Percentiles rank a stretch among this genome's conserved stretches.
phyloP scores from a whole-genome alignment of 306 rosid genomes.

The Cicer arietinum region DNA sequence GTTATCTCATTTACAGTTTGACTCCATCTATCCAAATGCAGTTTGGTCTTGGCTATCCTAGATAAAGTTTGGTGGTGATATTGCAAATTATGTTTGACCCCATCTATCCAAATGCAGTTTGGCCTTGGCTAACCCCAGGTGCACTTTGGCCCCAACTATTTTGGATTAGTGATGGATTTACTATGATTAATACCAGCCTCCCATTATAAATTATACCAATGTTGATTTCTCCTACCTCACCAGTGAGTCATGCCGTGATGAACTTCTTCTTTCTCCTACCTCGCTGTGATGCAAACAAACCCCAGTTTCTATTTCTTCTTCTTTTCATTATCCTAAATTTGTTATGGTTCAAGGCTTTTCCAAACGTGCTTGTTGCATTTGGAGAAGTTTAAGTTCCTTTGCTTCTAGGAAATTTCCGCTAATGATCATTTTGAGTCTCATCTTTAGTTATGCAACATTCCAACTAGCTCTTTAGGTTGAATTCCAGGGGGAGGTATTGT shows the following conservation, averaged over 20 bases:
- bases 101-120: neutral
- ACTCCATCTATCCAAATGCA: neutral
- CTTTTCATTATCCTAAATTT: neutral
- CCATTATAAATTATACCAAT: neutral
- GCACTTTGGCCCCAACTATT: neutral
- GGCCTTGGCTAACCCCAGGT: neutral
- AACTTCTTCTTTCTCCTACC: neutral
- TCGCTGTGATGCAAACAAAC: neutral
- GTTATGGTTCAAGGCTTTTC: neutral
- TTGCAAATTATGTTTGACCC: neutral
- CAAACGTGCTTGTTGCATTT: neutral
- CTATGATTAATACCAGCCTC: neutral
- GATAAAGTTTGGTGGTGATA: no score
- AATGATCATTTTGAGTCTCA: neutral
- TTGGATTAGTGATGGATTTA: neutral
- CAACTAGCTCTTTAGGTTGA: neutral
- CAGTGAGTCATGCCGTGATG: neutral
- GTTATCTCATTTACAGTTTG: neutral
- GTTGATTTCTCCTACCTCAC: conserved; percentile 1
- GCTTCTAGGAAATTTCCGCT: neutral
- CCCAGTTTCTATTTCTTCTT: neutral
- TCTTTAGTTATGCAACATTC: neutral
- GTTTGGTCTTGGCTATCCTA: neutral
- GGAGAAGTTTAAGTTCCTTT: neutral
- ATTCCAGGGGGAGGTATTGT: no score